Evolutionary conservation across 352 stramenopile species (phyloP).

Genomic region (Pythium aristosporum): DNA sequence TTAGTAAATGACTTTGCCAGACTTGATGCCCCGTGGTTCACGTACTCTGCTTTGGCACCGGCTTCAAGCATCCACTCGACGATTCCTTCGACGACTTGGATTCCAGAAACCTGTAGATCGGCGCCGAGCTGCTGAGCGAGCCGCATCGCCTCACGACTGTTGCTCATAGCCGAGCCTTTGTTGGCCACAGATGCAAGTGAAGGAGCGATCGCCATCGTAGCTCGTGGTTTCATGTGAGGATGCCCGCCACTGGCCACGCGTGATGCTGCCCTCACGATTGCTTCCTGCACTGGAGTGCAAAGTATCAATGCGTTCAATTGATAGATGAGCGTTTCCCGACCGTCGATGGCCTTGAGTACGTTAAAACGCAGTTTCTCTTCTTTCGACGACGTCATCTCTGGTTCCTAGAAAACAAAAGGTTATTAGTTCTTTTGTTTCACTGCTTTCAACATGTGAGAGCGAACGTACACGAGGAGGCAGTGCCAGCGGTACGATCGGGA

Average conservation of each 20-base stretch:
- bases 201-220: conserved; percentile 23
- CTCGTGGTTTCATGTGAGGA: conserved; percentile 20
- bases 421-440: not conserved
- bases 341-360: conserved; percentile 63
- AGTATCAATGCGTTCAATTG: conserved; percentile 70
- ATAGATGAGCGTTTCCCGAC: conserved; percentile 64
- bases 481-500: conserved; percentile 36
- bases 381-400: conserved; percentile 33
- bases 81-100: conserved; percentile 73
- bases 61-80: conserved; percentile 84
- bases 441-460: not conserved
- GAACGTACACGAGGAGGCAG: conserved; percentile 33
- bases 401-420: conserved; percentile 17
- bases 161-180: conserved; percentile 48
- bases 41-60: conserved; percentile 64
- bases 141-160: conserved; percentile 64
- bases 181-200: not conserved
- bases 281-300: conserved; percentile 61
- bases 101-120: conserved; percentile 60
- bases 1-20: not conserved
- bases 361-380: conserved; percentile 76
- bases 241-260: conserved; percentile 21
- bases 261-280: conserved; percentile 49
- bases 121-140: conserved; percentile 64
- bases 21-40: not conserved